Evolutionary conservation across 2,329 filamentous ascomycete genomes (phyloP), one percentile per base, ranked within the genome.

Genomic region (Penicillium thymicola): DNA sequence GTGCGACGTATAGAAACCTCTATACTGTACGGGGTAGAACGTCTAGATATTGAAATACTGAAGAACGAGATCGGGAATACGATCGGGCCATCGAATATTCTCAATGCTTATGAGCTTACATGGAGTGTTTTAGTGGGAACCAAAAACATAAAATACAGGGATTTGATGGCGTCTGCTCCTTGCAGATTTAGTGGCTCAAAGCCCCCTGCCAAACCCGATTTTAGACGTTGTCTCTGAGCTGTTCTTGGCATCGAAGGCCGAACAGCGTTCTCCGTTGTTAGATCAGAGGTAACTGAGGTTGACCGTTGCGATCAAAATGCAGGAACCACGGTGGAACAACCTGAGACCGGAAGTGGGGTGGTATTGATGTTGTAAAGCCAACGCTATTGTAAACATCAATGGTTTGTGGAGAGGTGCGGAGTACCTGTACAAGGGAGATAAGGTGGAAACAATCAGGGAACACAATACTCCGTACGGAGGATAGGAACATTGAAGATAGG

Each of bases 91-190:
- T 40, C 7, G 21, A 14, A 37, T 21, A n/a, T 21, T 21, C 9
- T n/a, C 21, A 52, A 46, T 30, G 30, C 21, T 40, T 43, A 32
- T 47, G 16, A 53, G 42, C 32, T 40, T 38, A 45, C 27, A 28
- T 10, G 10, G 27, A 14, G 30, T 46, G 50, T 53, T 34, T 53
- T 41, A 14, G 18, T 30, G 18, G 23, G 30, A 51, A 42, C 10
- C 27, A 30, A 47, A 47, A 47, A 47, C 34, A 44, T 27, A 28
- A 30, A 25, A 18, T 47, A 53, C 42, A 23, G 16, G n/a, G 10
- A 48, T 48, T 16, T 52, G 16, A 23, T 48, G 32, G 43, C 30
- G 23, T 28, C 41, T 34, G 45, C 52, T 54, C 52, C 52, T 54
- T 54, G 52, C 52, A 37, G 44, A 30, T 42, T 50, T 37, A 5